phyloP scores from a whole-genome alignment of 176 grass and related monocot genomes.

The Dactylis glomerata region DNA sequence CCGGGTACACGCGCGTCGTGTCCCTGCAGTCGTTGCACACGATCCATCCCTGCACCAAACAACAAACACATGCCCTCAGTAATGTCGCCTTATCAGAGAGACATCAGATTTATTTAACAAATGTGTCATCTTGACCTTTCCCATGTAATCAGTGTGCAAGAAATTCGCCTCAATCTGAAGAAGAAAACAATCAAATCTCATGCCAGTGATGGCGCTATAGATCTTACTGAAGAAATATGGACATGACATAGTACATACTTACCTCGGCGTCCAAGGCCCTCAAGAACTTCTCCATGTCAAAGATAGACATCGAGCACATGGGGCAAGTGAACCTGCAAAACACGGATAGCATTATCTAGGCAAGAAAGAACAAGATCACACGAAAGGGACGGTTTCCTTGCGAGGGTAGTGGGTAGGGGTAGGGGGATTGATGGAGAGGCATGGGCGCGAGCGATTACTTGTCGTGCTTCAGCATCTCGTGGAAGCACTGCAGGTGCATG shows the following conservation, averaged over 20 bases:
- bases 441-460: constrained; percentile 53
- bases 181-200: not conserved
- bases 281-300: constrained; percentile 77
- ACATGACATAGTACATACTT: not conserved
- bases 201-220: no score
- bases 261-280: constrained; percentile 82
- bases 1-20: constrained; percentile 59
- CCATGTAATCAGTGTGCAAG: constrained; percentile 40
- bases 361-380: constrained; percentile 19
- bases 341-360: not conserved
- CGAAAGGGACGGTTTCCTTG: not conserved
- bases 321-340: constrained; percentile 69
- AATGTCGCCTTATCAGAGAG: not conserved
- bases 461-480: constrained; percentile 93
- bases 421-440: not conserved
- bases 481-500: constrained; percentile 73
- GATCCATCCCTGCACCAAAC: constrained; percentile 64
- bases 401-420: not conserved
- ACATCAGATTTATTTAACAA: not conserved
- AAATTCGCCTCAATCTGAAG: constrained; percentile 55
- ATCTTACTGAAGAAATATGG: not conserved
- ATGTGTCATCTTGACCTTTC: constrained; percentile 40
- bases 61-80: not conserved
- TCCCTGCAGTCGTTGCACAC: constrained; percentile 87
- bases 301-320: constrained; percentile 73